Percentiles rank a stretch among this genome's conserved stretches.
Evolutionary conservation across 768 basidiomycete species (phyloP).

Genomic region (Boletus huronensis): DNA sequence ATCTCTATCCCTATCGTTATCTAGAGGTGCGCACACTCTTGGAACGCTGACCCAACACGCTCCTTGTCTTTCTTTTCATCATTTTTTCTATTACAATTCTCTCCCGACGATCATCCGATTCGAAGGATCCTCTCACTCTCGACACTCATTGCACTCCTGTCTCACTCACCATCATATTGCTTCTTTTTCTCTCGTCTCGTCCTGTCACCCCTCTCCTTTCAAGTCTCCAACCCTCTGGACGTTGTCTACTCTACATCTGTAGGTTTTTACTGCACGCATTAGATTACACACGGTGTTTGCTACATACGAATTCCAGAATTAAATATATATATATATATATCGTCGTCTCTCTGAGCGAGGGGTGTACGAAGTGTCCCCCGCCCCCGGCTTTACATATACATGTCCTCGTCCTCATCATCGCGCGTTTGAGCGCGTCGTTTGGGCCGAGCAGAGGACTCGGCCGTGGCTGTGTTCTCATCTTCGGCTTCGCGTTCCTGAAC

Average conservation of each 20-base stretch:
- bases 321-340: too few species aligned
- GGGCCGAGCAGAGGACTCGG: constrained; percentile 2
- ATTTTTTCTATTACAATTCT: neutral
- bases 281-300: constrained; percentile 3
- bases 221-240: neutral
- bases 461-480: neutral
- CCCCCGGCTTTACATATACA: constrained; percentile 19
- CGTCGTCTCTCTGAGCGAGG: neutral
- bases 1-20: constrained; percentile 7
- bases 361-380: neutral
- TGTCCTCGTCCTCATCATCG: constrained; percentile 21
- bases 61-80: constrained; percentile 2
- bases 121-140: neutral
- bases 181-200: neutral
- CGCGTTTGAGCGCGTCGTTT: constrained; percentile 8
- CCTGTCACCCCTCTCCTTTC: neutral
- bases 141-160: constrained; percentile 7
- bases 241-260: constrained; percentile 6
- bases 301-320: constrained; percentile 2
- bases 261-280: constrained; percentile 8
- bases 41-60: constrained; percentile 5
- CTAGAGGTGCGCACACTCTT: neutral
- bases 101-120: neutral
- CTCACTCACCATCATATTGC: neutral
- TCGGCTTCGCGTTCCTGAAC: constrained; percentile 19